A percentile compares a stretch with the other conserved stretches of the same genome.
Conservation (phyloP, 1,284 basidiomycete genomes). For the Malassezia furfur region DNA sequence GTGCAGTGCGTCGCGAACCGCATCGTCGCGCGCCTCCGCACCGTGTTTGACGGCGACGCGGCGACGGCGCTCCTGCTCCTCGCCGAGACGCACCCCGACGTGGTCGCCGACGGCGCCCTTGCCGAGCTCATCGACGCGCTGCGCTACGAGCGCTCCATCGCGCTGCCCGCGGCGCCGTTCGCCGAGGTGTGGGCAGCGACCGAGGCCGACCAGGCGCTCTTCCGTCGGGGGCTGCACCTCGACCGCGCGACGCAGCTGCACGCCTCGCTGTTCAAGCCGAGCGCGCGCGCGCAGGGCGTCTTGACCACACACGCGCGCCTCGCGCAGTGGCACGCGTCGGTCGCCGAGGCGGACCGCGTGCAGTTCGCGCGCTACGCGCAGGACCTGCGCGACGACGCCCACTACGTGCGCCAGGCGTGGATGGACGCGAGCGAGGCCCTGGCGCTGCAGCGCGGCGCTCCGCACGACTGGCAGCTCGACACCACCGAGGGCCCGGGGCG, state of each 20-base stretch:
- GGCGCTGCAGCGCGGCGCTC: neutral
- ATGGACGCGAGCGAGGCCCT: neutral
- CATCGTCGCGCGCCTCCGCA: neutral
- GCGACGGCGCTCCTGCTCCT: neutral
- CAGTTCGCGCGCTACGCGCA: conserved; percentile 25
- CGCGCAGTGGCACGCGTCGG: conserved; percentile 28
- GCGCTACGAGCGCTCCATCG: neutral
- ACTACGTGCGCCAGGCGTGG: conserved; percentile 3
- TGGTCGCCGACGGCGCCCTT: neutral
- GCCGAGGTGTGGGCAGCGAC: neutral
- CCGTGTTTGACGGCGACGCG: neutral
- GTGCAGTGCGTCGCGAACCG: conserved; percentile 31
- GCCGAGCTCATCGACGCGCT: neutral
- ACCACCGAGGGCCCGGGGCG: conserved; percentile 43
- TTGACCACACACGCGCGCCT: conserved; percentile 26
- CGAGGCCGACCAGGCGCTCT: neutral
- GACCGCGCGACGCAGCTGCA: conserved; percentile 30
- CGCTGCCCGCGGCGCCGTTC: conserved; percentile 15
- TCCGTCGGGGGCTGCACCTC: conserved; percentile 8
- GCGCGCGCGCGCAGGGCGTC: conserved; percentile 23
- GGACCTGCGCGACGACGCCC: conserved; percentile 28
- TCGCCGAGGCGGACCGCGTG: conserved; percentile 24
- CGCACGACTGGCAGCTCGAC: conserved; percentile 32
- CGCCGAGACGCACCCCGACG: neutral
- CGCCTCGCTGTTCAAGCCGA: conserved; percentile 21